A percentile compares a stretch with the other conserved stretches of the same genome.
These are phyloP conservation scores for Diaporthe sp. DNA, from an alignment of 2,329 filamentous ascomycete genomes.

Conservation along the genomic window DNA sequence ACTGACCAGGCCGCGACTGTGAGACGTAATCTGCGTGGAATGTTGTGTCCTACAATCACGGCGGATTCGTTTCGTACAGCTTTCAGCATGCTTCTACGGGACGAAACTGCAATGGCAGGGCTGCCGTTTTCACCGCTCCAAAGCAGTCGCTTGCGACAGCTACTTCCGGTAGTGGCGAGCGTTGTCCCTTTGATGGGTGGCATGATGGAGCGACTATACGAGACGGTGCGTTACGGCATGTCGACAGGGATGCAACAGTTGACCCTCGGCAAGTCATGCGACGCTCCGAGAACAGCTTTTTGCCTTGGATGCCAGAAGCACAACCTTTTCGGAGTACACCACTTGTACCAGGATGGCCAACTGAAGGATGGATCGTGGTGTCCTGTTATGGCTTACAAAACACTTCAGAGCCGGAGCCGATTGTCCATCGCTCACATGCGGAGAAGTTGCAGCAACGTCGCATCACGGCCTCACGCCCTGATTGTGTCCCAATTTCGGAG, in stretches of 20 bases:
- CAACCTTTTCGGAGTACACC: background rate
- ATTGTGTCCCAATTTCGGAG: background rate
- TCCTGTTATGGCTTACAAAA: background rate
- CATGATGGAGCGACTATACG: background rate
- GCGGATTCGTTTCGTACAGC: no score
- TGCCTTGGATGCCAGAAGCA: background rate
- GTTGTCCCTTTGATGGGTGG: background rate
- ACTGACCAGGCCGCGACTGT: slow-evolving; percentile 43
- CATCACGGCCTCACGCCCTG: background rate
- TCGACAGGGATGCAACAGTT: background rate
- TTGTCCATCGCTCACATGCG: background rate
- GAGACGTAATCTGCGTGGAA: background rate
- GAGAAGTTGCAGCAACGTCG: background rate
- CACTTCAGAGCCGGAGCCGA: background rate
- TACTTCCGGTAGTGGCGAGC: background rate
- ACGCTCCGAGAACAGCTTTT: background rate
- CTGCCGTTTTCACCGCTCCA: no score
- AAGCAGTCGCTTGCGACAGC: background rate
- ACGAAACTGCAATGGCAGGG: background rate
- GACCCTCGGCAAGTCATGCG: background rate
- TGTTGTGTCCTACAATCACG: background rate
- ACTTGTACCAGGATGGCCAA: background rate
- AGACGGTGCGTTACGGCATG: background rate
- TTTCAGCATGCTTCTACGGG: background rate
- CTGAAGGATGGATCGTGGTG: background rate